Percentiles rank a stretch among this genome's conserved stretches.
Conservation (phyloP, 352 stramenopile species). For the Phytopythium vexans region DNA sequence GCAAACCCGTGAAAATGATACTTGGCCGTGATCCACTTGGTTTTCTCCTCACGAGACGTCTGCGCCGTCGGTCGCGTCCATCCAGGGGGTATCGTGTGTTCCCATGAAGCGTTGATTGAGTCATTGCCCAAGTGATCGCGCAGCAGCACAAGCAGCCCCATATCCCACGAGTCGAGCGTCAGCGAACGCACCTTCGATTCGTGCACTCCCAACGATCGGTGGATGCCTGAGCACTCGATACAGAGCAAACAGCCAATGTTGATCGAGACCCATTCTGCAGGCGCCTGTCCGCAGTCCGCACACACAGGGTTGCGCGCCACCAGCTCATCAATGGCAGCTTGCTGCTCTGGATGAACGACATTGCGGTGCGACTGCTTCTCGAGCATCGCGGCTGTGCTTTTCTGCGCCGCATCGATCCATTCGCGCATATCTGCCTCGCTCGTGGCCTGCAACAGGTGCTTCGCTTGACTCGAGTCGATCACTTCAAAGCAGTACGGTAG, state of each 20-base stretch:
- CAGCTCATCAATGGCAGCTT: conserved; percentile 63
- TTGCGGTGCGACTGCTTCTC: conserved; percentile 82
- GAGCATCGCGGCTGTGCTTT: conserved; percentile 78
- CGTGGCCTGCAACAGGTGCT: conserved; percentile 70
- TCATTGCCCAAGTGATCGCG: conserved; percentile 70
- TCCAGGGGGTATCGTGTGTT: conserved; percentile 43
- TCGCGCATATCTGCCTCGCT: conserved; percentile 73
- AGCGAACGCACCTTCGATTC: conserved; percentile 96
- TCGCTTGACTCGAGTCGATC: conserved; percentile 76
- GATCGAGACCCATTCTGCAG: conserved; percentile 94
- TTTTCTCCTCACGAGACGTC: conserved; percentile 65
- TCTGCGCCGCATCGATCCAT: conserved; percentile 79
- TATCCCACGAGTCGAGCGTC: conserved; percentile 87
- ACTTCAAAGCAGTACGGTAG: conserved; percentile 85
- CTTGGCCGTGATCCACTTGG: conserved; percentile 83
- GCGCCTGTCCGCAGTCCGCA: conserved; percentile 68
- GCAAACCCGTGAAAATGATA: conserved; percentile 79
- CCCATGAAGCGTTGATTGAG: conserved; percentile 66
- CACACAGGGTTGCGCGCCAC: conserved; percentile 54
- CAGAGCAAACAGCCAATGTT: conserved; percentile 96
- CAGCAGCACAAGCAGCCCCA: conserved; percentile 62
- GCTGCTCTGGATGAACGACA: conserved; percentile 79
- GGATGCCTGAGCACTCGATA: conserved; percentile 97
- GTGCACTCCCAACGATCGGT: conserved; percentile 95
- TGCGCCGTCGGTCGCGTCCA: conserved; percentile 49